Evolutionary conservation across 306 rosid species (phyloP).

Genomic region (Lathyrus oleraceus): DNA sequence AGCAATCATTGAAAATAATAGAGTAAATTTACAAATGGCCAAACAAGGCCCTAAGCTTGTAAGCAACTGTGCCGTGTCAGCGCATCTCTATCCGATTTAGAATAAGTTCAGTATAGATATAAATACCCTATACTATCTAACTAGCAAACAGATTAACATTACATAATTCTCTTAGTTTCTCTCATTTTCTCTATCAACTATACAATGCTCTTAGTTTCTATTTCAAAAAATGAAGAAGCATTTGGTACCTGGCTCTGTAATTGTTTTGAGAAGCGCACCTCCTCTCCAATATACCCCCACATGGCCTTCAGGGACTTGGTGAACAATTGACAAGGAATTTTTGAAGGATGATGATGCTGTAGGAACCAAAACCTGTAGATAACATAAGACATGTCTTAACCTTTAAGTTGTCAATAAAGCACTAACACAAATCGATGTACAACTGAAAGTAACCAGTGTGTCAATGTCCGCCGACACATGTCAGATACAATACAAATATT

Average conservation of each 20-base stretch:
- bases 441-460: no score
- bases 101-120: not conserved
- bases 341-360: conserved; percentile 45
- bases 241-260: conserved; percentile 74
- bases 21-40: not conserved
- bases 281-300: conserved; percentile 98
- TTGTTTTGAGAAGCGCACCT: conserved; percentile 82
- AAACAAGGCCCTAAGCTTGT: not conserved
- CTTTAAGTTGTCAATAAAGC: not conserved
- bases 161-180: not conserved
- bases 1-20: not conserved
- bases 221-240: not conserved
- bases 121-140: not conserved
- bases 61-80: not conserved
- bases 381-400: conserved; percentile 19
- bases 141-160: not conserved
- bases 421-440: no score
- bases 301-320: conserved; percentile 98
- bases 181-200: not conserved
- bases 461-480: no score
- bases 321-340: conserved; percentile 60
- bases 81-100: not conserved
- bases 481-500: no score
- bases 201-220: not conserved
- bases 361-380: conserved; percentile 58